Conservation (phyloP, 1,284 basidiomycete genomes). For the Rhodotorula sp. region DNA sequence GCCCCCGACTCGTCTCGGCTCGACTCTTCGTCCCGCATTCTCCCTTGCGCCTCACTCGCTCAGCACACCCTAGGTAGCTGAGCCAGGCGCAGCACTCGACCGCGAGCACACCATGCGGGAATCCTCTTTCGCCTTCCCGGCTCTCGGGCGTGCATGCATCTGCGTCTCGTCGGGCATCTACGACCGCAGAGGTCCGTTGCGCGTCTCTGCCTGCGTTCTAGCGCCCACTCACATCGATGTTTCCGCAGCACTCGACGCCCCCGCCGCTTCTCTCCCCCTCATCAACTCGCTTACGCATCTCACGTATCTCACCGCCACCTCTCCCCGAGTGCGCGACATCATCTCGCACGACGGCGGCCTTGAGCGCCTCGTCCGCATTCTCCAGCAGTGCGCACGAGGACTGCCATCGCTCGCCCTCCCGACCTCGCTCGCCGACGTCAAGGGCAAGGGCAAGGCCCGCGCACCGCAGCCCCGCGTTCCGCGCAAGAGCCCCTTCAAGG, state of each 20-base stretch:
- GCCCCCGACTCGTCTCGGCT: no score
- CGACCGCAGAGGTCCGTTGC: slow-evolving; percentile 80
- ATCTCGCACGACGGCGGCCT: slow-evolving; percentile 97
- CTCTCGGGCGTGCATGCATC: slow-evolving; percentile 92
- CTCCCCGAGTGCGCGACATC: slow-evolving; percentile 95
- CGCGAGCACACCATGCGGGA: slow-evolving; percentile 70
- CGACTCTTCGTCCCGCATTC: not conserved
- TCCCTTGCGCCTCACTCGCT: not conserved
- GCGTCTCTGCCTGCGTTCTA: not conserved
- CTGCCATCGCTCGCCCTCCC: slow-evolving; percentile 6
- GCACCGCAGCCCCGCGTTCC: not conserved
- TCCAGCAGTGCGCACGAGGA: slow-evolving; percentile 44
- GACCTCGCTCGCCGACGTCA: slow-evolving; percentile 18
- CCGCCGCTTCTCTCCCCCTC: slow-evolving; percentile 78
- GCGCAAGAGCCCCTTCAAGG: slow-evolving; percentile 42
- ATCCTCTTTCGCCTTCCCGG: slow-evolving; percentile 92
- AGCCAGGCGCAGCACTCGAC: not conserved
- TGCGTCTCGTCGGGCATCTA: slow-evolving; percentile 93
- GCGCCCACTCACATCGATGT: not conserved
- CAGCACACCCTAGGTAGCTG: not conserved
- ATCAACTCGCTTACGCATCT: slow-evolving; percentile 97
- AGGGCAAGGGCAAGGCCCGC: slow-evolving; percentile 27
- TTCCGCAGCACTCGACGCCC: slow-evolving; percentile 79
- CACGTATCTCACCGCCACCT: slow-evolving; percentile 94
- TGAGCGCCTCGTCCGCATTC: slow-evolving; percentile 87